phyloP scores from a whole-genome alignment of 495 filamentous ascomycete genomes.

The Xylaria curta region DNA sequence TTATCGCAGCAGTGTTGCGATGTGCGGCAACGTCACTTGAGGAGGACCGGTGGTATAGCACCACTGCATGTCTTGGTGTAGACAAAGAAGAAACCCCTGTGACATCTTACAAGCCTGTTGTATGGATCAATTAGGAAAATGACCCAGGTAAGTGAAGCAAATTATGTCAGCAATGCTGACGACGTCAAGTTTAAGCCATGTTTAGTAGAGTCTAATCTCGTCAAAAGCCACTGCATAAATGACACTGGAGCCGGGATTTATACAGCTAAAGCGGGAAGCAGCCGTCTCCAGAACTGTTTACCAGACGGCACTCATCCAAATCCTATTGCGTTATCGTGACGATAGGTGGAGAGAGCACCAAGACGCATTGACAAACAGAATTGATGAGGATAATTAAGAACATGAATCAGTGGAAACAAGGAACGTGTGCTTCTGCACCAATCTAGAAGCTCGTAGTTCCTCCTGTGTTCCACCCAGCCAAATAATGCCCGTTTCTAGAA shows the following conservation, averaged over 20 bases:
- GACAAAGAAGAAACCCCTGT: neutral
- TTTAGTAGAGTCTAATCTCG: neutral
- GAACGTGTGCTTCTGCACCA: neutral
- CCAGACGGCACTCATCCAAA: neutral
- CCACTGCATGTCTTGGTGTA: too few relatives aligned
- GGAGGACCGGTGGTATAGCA: too few relatives aligned
- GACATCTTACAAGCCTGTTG: neutral
- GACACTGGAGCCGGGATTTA: neutral
- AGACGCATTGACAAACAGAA: neutral
- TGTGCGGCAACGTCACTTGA: neutral
- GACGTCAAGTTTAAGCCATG: neutral
- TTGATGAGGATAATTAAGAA: neutral
- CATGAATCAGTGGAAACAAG: neutral
- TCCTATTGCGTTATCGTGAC: neutral
- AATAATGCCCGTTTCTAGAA: neutral
- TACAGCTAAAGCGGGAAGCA: neutral
- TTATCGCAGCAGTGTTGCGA: neutral
- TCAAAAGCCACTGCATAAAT: neutral
- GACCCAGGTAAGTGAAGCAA: neutral
- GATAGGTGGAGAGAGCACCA: too few relatives aligned
- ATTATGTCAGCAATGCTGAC: constrained; percentile 5
- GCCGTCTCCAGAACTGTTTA: neutral
- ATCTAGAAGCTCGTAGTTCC: neutral
- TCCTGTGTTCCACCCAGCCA: neutral
- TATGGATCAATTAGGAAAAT: neutral